These are phyloP conservation scores for Coriaria nepalensis DNA, from an alignment of 306 rosid genomes.

Conservation along the genomic window DNA sequence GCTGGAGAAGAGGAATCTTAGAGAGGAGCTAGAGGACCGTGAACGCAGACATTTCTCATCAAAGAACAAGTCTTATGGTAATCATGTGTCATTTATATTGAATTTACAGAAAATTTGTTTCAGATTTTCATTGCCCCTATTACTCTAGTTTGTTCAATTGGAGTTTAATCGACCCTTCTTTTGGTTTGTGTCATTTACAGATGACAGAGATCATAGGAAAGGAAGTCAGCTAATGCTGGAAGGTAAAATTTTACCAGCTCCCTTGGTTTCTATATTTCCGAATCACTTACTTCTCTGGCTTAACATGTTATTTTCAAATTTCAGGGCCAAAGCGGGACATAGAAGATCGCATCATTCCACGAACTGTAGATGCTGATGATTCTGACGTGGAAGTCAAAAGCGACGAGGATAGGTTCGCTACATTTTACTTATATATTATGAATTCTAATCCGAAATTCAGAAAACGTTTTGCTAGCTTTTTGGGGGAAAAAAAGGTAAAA, in stretches of 20 bases:
- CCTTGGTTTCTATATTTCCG: background rate
- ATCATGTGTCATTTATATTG: conserved; percentile 5
- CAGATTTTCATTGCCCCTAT: background rate
- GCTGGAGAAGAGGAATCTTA: conserved; percentile 70
- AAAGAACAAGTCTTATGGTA: conserved; percentile 74
- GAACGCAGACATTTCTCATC: conserved; percentile 89
- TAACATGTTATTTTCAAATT: conserved; percentile 2
- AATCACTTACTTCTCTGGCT: conserved; percentile 5
- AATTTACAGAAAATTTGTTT: too few relatives aligned
- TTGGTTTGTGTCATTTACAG: conserved; percentile 27
- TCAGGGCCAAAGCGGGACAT: conserved; percentile 62
- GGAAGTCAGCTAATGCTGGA: conserved; percentile 59
- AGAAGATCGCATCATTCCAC: conserved; percentile 73
- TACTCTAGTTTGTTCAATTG: too few relatives aligned
- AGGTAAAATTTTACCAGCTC: conserved; percentile 35
- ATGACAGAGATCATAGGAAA: conserved; percentile 82
- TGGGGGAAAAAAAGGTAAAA: too few relatives aligned
- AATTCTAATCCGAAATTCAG: too few relatives aligned
- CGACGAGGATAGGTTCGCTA: conserved; percentile 67
- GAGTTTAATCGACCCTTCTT: too few relatives aligned
- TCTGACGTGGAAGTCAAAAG: conserved; percentile 86
- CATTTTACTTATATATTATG: conserved; percentile 4
- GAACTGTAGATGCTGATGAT: conserved; percentile 88
- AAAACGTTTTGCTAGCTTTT: too few relatives aligned
- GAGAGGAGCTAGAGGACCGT: conserved; percentile 81